These are phyloP conservation scores for Teratosphaeria viscida DNA, from an alignment of 2,329 filamentous ascomycete genomes.

Conservation along the genomic window DNA sequence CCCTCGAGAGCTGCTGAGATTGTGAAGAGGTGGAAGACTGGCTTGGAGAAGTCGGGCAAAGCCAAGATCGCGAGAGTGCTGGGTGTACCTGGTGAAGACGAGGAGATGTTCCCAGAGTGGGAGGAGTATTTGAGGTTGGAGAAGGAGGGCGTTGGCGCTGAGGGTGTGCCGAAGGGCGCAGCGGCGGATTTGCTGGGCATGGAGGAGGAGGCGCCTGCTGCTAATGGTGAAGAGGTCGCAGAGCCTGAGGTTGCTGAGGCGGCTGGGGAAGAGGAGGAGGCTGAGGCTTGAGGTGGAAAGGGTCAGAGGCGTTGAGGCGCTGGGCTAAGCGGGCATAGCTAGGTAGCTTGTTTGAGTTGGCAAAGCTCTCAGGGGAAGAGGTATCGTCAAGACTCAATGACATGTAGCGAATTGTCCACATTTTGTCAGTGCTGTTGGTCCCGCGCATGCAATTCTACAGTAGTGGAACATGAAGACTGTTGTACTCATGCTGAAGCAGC, in stretches of 20 bases:
- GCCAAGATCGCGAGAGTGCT: slow-evolving; percentile 73
- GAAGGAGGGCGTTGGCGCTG: slow-evolving; percentile 48
- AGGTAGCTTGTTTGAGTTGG: neutral
- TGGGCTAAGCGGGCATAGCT: neutral
- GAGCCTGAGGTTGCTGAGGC: neutral
- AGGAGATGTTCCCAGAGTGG: slow-evolving; percentile 88
- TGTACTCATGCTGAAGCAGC: too few relatives aligned
- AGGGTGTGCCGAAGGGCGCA: neutral
- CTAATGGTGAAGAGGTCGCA: neutral
- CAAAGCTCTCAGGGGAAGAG: neutral
- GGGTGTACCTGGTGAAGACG: slow-evolving; percentile 58
- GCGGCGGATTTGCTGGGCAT: neutral
- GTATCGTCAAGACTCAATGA: neutral
- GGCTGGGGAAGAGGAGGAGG: neutral
- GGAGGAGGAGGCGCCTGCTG: slow-evolving; percentile 1
- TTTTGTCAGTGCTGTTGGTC: too few relatives aligned
- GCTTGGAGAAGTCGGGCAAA: slow-evolving; percentile 75
- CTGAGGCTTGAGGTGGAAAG: neutral
- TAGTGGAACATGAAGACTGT: too few relatives aligned
- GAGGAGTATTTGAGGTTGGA: slow-evolving; percentile 79
- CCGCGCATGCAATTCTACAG: too few relatives aligned
- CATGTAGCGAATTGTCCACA: too few relatives aligned
- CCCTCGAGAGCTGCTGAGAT: slow-evolving; percentile 61
- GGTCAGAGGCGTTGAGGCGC: neutral
- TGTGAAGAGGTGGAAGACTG: slow-evolving; percentile 71